phyloP scores from a whole-genome alignment of 2,329 filamentous ascomycete genomes.

The Chaetomium sp. region DNA sequence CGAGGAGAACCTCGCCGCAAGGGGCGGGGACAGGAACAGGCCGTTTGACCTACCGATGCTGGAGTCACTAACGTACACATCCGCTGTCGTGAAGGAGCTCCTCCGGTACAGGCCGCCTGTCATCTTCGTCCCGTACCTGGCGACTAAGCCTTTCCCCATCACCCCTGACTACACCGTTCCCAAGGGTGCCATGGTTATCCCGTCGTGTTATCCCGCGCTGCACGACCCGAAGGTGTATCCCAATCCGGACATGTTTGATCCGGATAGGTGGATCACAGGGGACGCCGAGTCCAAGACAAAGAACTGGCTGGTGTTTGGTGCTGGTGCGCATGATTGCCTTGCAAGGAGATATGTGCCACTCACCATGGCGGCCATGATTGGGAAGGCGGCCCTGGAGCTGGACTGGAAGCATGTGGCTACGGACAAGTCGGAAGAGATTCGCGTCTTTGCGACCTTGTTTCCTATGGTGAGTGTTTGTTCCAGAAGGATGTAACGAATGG shows the following conservation, averaged over 20 bases:
- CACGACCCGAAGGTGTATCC: constrained; percentile 92
- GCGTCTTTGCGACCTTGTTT: constrained; percentile 98
- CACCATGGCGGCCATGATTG: constrained; percentile 86
- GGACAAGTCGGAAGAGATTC: constrained; percentile 84
- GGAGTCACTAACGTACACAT: constrained; percentile 86
- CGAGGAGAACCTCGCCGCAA: constrained; percentile 79
- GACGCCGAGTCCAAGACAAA: constrained; percentile 87
- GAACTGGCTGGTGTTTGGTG: constrained; percentile 97
- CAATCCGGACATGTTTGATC: constrained; percentile 84
- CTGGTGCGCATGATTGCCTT: constrained; percentile 93
- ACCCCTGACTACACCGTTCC: constrained; percentile 82
- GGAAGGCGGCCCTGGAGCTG: constrained; percentile 82
- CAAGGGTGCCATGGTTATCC: constrained; percentile 94
- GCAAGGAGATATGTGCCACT: constrained; percentile 89
- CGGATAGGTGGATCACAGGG: constrained; percentile 87
- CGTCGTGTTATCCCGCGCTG: constrained; percentile 84
- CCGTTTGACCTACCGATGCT: constrained; percentile 78
- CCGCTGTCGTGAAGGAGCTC: constrained; percentile 86
- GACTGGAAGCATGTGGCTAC: constrained; percentile 94
- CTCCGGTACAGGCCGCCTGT: constrained; percentile 94
- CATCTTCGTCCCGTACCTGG: constrained; percentile 93
- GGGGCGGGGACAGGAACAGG: constrained; percentile 54
- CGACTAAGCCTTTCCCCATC: constrained; percentile 93
- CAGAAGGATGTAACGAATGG: neutral
- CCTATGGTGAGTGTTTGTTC: constrained; percentile 74